Evolutionary conservation across 441 rosid genomes (phyloP).

Genomic region (Rhodomyrtus psidioides): DNA sequence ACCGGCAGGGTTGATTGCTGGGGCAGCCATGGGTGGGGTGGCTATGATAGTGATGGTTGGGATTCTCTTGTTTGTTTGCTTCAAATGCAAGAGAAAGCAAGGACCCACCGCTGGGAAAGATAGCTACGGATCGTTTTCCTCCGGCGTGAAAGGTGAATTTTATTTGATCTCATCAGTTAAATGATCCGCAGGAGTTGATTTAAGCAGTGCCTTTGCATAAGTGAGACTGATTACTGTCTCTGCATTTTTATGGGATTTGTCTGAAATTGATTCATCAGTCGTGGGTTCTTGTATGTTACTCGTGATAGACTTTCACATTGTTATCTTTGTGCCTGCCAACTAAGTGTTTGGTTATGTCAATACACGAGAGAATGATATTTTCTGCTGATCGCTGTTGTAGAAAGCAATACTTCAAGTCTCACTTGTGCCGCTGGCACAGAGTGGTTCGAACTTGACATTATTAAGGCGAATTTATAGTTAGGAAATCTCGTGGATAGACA

Average conservation of each 20-base stretch:
- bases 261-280: background rate
- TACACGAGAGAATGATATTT: background rate
- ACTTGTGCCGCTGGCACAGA: background rate
- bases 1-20: slow-evolving; percentile 27
- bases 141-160: background rate
- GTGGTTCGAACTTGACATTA: background rate
- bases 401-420: background rate
- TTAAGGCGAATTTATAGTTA: background rate
- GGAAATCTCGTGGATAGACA: background rate
- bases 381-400: background rate
- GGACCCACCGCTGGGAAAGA: background rate
- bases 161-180: background rate
- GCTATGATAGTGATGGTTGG: slow-evolving; percentile 25
- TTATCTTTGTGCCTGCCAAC: background rate
- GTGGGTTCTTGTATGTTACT: background rate
- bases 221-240: background rate
- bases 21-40: slow-evolving; percentile 25
- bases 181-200: background rate
- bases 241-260: background rate
- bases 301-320: background rate
- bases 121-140: background rate
- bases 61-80: slow-evolving; percentile 23
- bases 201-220: background rate
- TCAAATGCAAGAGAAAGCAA: slow-evolving; percentile 20
- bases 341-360: background rate